Evolutionary conservation across 139 green algal genomes (phyloP).

Genomic region (Eudorina sp.): DNA sequence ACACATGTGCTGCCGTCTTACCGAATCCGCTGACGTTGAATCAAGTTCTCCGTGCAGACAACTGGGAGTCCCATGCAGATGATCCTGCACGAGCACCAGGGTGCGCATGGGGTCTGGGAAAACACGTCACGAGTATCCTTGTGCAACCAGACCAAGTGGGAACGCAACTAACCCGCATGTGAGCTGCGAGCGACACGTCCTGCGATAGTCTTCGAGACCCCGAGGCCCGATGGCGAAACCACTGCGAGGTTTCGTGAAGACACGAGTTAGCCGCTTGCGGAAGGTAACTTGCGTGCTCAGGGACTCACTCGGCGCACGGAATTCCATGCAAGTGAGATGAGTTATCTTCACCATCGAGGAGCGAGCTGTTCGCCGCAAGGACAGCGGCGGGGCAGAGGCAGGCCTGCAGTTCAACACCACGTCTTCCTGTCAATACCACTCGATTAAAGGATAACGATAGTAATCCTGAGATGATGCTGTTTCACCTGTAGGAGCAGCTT

Average conservation of each 20-base stretch:
- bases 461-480: neutral
- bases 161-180: neutral
- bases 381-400: constrained; percentile 21
- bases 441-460: neutral
- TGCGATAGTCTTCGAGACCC: neutral
- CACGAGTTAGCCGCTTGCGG: too few species aligned
- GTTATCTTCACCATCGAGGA: neutral
- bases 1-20: neutral
- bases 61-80: constrained; percentile 4
- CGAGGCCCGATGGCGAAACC: constrained; percentile 1
- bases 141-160: too few species aligned
- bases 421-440: too few species aligned
- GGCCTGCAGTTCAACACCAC: neutral
- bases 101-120: neutral
- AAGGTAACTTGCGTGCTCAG: too few species aligned
- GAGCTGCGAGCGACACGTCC: constrained; percentile 19
- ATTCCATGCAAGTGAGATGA: neutral
- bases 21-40: constrained; percentile 26
- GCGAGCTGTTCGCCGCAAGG: neutral
- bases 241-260: constrained; percentile 24
- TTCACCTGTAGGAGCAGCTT: constrained; percentile 11
- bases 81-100: neutral
- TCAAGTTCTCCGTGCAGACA: neutral
- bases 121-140: neutral
- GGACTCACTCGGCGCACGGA: neutral